These are phyloP conservation scores for Cubamyces lactineus DNA, from an alignment of 768 basidiomycete species.

Conservation along the genomic window DNA sequence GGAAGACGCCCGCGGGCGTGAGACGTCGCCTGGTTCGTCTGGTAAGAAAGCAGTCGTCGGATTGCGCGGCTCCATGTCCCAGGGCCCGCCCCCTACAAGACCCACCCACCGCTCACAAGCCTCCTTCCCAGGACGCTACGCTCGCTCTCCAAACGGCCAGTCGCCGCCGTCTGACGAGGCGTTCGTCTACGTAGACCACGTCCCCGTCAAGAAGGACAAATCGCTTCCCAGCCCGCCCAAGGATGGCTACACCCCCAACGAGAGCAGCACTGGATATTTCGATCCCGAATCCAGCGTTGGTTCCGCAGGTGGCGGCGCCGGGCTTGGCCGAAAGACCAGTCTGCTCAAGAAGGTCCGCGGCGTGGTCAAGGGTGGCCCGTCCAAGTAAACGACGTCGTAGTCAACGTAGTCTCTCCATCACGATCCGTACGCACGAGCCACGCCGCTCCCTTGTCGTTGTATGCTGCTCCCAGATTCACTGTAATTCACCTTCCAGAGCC, in stretches of 20 bases:
- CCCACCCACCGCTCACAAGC: conserved; percentile 76
- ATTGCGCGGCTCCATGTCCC: conserved; percentile 6
- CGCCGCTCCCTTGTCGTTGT: conserved; percentile 11
- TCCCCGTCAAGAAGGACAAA: conserved; percentile 51
- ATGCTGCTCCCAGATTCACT: conserved; percentile 14
- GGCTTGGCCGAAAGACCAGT: conserved; percentile 74
- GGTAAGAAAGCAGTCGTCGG: conserved; percentile 35
- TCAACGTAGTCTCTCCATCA: conserved; percentile 1
- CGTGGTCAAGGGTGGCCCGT: conserved; percentile 57
- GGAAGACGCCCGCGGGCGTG: conserved; percentile 44
- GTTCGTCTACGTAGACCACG: conserved; percentile 65
- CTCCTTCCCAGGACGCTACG: conserved; percentile 78
- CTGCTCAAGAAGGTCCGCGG: conserved; percentile 80
- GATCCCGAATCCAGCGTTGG: conserved; percentile 41
- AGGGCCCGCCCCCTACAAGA: conserved; percentile 35
- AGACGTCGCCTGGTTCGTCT: conserved; percentile 48
- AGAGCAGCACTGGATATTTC: conserved; percentile 49
- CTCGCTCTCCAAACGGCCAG: conserved; percentile 40
- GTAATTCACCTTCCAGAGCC: conserved; percentile 18
- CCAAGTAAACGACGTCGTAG: conserved; percentile 37
- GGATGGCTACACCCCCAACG: conserved; percentile 35
- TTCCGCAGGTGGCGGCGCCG: conserved; percentile 33
- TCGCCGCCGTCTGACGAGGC: conserved; percentile 47
- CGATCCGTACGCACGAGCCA: conserved; percentile 6
- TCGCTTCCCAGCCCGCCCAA: conserved; percentile 48